Percentiles rank a stretch among this genome's conserved stretches.
Evolutionary conservation across 129 eudicot species (phyloP).

Genomic region (Escallonia herrerae): DNA sequence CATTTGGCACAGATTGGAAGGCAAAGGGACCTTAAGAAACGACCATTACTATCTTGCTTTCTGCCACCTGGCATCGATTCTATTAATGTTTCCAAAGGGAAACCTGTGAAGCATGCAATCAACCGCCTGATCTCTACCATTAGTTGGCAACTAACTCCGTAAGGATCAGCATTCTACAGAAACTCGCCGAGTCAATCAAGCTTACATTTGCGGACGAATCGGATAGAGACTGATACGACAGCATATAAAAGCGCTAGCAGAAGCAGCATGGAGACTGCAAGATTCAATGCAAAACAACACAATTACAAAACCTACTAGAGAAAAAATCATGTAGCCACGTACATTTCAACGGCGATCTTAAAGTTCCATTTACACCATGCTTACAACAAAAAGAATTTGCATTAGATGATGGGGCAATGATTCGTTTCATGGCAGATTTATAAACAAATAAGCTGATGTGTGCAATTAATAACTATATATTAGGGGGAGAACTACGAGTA

Average conservation of each 20-base stretch:
- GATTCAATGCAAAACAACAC: neutral
- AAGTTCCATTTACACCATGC: neutral
- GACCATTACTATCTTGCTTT: too few species aligned
- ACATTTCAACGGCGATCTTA: neutral
- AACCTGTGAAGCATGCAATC: too few species aligned
- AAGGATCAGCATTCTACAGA: too few species aligned
- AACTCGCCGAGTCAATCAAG: conserved; percentile 27
- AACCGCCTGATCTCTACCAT: too few species aligned
- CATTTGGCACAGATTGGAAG: too few species aligned
- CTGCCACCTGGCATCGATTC: too few species aligned
- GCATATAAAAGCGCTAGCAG: conserved; percentile 33
- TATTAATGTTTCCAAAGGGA: too few species aligned
- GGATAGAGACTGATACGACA: conserved; percentile 19
- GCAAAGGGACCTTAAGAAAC: too few species aligned
- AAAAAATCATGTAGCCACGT: neutral
- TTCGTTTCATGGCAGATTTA: neutral
- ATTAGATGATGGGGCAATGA: neutral
- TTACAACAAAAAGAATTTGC: neutral
- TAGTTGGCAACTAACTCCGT: too few species aligned
- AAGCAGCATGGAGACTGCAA: conserved; percentile 43
- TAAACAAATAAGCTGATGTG: too few species aligned
- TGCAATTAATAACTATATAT: too few species aligned
- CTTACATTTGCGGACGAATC: conserved; percentile 44
- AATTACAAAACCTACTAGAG: neutral
- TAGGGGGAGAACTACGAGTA: too few species aligned